Percentiles rank a stretch among this genome's conserved stretches.
Conservation (phyloP, 306 rosid species). For the Arachis stenosperma region DNA sequence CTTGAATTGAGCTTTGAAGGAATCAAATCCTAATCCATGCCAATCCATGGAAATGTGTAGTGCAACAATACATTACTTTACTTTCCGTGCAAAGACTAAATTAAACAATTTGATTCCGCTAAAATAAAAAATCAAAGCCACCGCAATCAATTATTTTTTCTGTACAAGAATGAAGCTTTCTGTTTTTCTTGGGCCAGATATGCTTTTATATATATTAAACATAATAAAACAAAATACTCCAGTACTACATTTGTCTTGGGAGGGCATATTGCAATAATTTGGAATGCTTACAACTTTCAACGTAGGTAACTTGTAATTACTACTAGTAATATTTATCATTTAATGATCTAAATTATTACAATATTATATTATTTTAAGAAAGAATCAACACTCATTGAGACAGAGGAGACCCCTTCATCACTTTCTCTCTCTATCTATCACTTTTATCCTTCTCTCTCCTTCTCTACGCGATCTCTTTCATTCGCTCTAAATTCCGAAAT, state of each 20-base stretch:
- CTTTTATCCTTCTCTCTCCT: constrained; percentile 27
- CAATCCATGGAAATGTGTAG: constrained; percentile 28
- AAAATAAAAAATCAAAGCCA: not conserved
- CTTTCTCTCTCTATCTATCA: constrained; percentile 8
- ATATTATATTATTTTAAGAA: constrained; percentile 29
- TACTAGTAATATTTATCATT: constrained; percentile 30
- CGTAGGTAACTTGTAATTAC: constrained; percentile 12
- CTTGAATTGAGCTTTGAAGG: constrained; percentile 34
- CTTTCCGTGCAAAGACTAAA: not conserved
- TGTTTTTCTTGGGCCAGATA: not conserved
- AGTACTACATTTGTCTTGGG: not conserved
- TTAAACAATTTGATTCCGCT: constrained; percentile 31
- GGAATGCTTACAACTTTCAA: constrained; percentile 2
- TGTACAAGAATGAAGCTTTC: not conserved
- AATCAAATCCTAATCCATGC: constrained; percentile 19
- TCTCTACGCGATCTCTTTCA: constrained; percentile 69
- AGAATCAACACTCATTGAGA: constrained; percentile 49
- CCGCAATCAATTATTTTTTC: not conserved
- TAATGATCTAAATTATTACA: constrained; percentile 11
- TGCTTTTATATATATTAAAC: not conserved
- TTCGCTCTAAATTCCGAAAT: constrained; percentile 51
- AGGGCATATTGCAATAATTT: constrained; percentile 28
- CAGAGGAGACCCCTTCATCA: constrained; percentile 44
- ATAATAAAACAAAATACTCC: not conserved
- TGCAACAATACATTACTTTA: constrained; percentile 3